These are phyloP conservation scores for Cephalotrichum gorgonifer DNA, from an alignment of 2,329 filamentous ascomycete species.

Conservation along the genomic window DNA sequence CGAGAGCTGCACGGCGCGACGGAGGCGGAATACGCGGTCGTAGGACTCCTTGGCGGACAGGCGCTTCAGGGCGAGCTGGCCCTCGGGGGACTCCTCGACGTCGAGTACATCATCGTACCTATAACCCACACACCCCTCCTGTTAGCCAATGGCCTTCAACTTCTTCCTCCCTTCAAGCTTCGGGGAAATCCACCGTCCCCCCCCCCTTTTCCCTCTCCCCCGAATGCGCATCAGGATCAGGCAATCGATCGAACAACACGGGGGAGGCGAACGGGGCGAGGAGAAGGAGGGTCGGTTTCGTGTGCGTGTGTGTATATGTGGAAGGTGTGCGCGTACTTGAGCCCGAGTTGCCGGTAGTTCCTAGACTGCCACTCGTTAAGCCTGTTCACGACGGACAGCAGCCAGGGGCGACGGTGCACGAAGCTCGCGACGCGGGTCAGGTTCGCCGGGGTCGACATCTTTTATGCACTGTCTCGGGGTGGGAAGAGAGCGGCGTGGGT, in stretches of 20 bases:
- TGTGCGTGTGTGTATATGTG: too few relatives aligned
- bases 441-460: conserved; percentile 2
- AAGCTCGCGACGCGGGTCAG: neutral
- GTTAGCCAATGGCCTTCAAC: too few relatives aligned
- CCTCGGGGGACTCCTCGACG: conserved; percentile 79
- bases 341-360: conserved; percentile 4
- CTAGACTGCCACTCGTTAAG: conserved; percentile 2
- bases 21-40: conserved; percentile 94
- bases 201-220: neutral
- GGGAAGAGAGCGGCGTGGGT: neutral
- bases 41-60: conserved; percentile 84
- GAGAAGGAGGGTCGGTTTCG: too few relatives aligned
- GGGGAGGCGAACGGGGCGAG: too few relatives aligned
- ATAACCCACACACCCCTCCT: conserved; percentile 22
- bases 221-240: neutral
- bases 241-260: too few relatives aligned
- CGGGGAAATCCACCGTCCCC: neutral
- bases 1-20: conserved; percentile 78
- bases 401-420: conserved; percentile 3
- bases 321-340: conserved; percentile 1
- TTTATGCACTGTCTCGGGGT: neutral
- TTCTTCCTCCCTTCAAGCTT: neutral
- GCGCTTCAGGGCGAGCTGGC: conserved; percentile 82
- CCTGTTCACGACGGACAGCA: neutral
- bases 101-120: conserved; percentile 89